These are phyloP conservation scores for Quillaja saponaria DNA, from an alignment of 306 rosid genomes.

Conservation along the genomic window DNA sequence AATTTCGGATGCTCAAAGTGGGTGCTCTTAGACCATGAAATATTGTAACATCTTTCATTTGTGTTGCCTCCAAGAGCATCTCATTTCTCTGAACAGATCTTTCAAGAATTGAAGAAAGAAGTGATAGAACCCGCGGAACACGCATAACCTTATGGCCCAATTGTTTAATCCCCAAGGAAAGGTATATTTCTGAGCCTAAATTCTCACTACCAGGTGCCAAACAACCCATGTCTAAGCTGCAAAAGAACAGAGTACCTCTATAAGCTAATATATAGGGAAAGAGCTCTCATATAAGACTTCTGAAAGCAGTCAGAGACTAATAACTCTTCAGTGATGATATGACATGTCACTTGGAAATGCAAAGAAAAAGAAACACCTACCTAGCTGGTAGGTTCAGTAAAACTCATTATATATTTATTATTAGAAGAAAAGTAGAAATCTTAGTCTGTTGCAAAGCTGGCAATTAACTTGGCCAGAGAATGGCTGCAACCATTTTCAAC, in stretches of 20 bases:
- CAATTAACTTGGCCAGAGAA: not conserved
- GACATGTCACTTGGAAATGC: not conserved
- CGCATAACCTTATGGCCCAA: constrained; percentile 52
- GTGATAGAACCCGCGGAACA: constrained; percentile 76
- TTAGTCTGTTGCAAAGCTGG: not conserved
- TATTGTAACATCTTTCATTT: constrained; percentile 57
- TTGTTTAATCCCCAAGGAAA: constrained; percentile 63
- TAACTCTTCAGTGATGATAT: not conserved
- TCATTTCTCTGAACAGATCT: constrained; percentile 72
- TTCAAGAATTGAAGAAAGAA: constrained; percentile 76
- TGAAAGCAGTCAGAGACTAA: constrained; percentile 18
- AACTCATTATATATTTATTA: no score
- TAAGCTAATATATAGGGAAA: constrained; percentile 10
- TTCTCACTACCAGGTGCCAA: constrained; percentile 51
- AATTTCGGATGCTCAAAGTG: constrained; percentile 63
- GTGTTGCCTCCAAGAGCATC: constrained; percentile 49
- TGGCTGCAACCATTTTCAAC: constrained; percentile 2
- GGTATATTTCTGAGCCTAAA: constrained; percentile 54
- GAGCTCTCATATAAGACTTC: constrained; percentile 3
- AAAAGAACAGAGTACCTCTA: constrained; percentile 18
- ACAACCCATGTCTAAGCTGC: constrained; percentile 79
- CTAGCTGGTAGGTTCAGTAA: no score
- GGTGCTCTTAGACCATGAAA: constrained; percentile 91
- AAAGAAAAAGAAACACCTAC: constrained; percentile 5
- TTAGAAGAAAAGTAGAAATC: constrained; percentile 7